Evolutionary conservation across 805 yeast species (phyloP), one percentile per base, ranked within the genome.

Genomic region (Vanderwaltozyma polyspora): DNA sequence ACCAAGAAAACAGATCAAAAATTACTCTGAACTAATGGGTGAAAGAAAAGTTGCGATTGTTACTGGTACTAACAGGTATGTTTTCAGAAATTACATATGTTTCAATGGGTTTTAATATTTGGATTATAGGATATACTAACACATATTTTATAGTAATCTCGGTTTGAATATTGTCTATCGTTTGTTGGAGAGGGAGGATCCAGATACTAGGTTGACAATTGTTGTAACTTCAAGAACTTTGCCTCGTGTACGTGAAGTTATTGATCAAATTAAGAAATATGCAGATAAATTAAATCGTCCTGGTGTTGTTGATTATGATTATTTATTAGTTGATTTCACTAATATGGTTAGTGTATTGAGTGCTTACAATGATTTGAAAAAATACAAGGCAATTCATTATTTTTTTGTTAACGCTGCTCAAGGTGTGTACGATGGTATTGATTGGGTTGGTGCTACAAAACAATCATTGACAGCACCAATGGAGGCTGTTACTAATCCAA

Each of bases 181-280:
- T 33, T 63, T 91, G 19, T 65, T 91, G 6, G 78, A 76, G 36
- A 68, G 70, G 28, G 55, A 73, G 3, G 76, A 79, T 5, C 53
- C 62, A 1, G 65, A 66, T 14, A 62, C 63, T 7, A 65, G 79
- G 38, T 49, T 91, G 31, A 86, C 95, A 1, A 63, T 91, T 8
- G 75, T 91, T 9, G 86, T 89, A 9, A 87, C 97, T 0, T 82
- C 95, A 4, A 67, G 99, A 45, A 83, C 94, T 0, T 65, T 89
- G 31, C 86, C 94, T 6, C 74, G 85, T 37, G 96, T 78, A 4
- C 77, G 77, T 37, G 85, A 80, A 42, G 78, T 78, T 16, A 82
- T 89, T 32, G 66, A 64, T 18, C 57, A 60, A 30, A 73, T 85
- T 39, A 69, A 74, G 39, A 50, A 58, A 6, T 68, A 66, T 52